Percentiles rank a stretch among this genome's conserved stretches.
phyloP scores from a whole-genome alignment of 345 rosid species.

The Clarkia xantiana region DNA sequence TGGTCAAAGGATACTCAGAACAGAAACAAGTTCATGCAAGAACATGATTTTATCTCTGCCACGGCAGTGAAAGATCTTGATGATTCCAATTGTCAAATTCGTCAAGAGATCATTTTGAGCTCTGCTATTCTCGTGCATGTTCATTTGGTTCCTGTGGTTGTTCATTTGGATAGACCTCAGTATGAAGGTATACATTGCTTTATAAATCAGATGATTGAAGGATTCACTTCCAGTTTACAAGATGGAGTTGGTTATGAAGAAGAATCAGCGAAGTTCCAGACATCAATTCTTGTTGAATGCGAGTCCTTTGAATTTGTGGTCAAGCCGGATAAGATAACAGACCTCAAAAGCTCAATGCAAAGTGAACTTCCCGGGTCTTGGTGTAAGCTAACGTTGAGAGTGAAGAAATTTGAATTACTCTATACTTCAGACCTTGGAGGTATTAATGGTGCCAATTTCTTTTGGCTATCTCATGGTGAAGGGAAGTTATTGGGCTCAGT shows the following conservation, averaged over 20 bases:
- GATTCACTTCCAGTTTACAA: constrained; percentile 21
- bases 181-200: constrained; percentile 30
- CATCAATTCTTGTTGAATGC: constrained; percentile 59
- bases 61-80: constrained; percentile 42
- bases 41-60: constrained; percentile 58
- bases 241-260: constrained; percentile 17
- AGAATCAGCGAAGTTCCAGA: constrained; percentile 27
- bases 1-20: constrained; percentile 37
- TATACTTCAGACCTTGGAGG: constrained; percentile 69
- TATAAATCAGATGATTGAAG: constrained; percentile 31
- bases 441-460: constrained; percentile 39
- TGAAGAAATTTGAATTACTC: constrained; percentile 44
- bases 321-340: constrained; percentile 40
- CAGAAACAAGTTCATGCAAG: constrained; percentile 28
- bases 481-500: constrained; percentile 67
- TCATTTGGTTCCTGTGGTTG: constrained; percentile 28
- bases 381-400: constrained; percentile 44
- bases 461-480: constrained; percentile 75
- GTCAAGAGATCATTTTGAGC: constrained; percentile 49
- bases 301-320: constrained; percentile 54
- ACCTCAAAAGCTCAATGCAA: constrained; percentile 43
- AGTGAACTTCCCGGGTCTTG: constrained; percentile 86
- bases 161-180: constrained; percentile 35
- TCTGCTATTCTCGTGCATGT: constrained; percentile 49
- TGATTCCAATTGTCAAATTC: constrained; percentile 34